Evolutionary conservation across 768 basidiomycete genomes (phyloP), one percentile per base, ranked within the genome.

Genomic region (Russula compacta): DNA sequence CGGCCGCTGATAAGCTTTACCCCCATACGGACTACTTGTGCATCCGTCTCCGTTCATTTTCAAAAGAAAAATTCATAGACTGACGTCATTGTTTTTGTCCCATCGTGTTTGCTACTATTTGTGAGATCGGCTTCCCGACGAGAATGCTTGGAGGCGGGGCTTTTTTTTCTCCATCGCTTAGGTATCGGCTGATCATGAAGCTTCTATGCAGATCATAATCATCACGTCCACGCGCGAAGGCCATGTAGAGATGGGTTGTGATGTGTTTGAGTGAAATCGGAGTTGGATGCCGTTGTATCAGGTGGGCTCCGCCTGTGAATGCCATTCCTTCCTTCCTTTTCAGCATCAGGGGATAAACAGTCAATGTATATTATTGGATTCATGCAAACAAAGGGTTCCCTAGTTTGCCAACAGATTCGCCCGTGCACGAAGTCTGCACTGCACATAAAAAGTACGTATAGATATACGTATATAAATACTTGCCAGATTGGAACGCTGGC

Each of bases 161-260:
- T n/a, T 19, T 15, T 9, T 17, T 12, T 17, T 21, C 11, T 15
- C 6, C 29, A 1, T 52, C 35, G 4, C 19, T 19, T 6, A 10
- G 44, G 24, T 1, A 15, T 48, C 3, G 6, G 32, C 15, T 29
- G 46, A 38, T 29, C 36, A 47, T 39, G 46, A 47, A 12, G 3
- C 9, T 5, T 6, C 14, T 29, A 35, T 35, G 15, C 44, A 85
- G 84, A 85, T 66, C 83, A 86, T 69, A 84, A 84, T 86, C 64
- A 72, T 85, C 59, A 79, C 82, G 1, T 83, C 83, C 65, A 78
- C 76, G 17, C 75, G 86, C 12, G 86, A 87, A 70, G 86, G 86
- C 3, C 81, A 80, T 67, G 72, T 76, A 40, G 79, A 75, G 11
- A 86, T 82, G 62, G 83, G 81, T 2, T 86, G 83, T 61, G 71